Evolutionary conservation across 208 protist genomes (phyloP).

Genomic region (Leishmania braziliensis): DNA sequence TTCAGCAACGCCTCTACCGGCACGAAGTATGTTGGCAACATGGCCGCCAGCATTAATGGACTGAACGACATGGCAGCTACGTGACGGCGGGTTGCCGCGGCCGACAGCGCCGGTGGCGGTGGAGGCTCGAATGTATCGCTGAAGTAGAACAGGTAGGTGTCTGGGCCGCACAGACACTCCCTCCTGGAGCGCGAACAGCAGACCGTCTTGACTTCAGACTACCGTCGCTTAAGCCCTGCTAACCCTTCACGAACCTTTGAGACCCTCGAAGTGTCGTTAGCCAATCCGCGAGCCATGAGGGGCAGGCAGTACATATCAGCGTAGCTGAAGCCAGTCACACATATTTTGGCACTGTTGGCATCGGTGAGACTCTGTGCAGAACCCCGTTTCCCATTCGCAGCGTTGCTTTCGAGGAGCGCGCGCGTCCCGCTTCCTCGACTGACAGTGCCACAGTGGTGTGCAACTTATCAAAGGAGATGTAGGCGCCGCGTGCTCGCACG

Average conservation of each 20-base stretch:
- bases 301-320: not conserved
- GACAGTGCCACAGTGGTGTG: constrained; percentile 35
- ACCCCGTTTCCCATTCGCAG: not conserved
- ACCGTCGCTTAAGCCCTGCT: constrained; percentile 20
- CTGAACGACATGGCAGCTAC: constrained; percentile 33
- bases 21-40: constrained; percentile 64
- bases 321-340: not conserved
- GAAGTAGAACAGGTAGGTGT: constrained; percentile 13
- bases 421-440: constrained; percentile 29
- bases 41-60: constrained; percentile 45
- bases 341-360: not conserved
- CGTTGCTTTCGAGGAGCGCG: not conserved
- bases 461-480: constrained; percentile 32
- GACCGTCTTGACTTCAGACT: constrained; percentile 7
- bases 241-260: not conserved
- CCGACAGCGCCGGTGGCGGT: constrained; percentile 6
- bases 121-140: constrained; percentile 40
- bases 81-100: not conserved
- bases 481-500: constrained; percentile 31
- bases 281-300: not conserved
- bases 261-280: not conserved
- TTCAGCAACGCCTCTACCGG: constrained; percentile 45
- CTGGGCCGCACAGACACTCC: not conserved
- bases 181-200: not conserved
- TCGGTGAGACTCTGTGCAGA: not conserved